These are phyloP conservation scores for Leccinum fuscescens DNA, from an alignment of 1,284 basidiomycete genomes.

Conservation along the genomic window DNA sequence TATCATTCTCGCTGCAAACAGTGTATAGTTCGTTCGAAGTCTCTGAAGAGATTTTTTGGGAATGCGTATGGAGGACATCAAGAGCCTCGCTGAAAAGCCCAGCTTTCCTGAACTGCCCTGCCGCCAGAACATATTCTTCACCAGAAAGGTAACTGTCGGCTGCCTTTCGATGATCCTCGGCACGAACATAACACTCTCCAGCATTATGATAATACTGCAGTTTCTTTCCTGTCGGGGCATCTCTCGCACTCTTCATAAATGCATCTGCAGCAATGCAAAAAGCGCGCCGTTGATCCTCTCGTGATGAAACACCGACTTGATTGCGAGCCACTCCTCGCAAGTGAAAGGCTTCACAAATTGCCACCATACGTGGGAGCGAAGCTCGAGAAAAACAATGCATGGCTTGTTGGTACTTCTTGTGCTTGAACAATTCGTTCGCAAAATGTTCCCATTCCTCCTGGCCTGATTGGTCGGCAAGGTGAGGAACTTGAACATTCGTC, in stretches of 20 bases:
- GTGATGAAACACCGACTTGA: conserved; percentile 22
- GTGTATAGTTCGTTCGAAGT: too few species aligned
- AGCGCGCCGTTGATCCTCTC: conserved; percentile 33
- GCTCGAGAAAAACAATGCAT: conserved; percentile 63
- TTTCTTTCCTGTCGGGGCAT: conserved; percentile 25
- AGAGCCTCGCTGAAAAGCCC: too few species aligned
- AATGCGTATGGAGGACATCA: too few species aligned
- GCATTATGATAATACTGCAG: conserved; percentile 47
- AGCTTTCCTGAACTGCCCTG: too few species aligned
- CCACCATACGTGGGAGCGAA: conserved; percentile 39
- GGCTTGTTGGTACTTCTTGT: conserved; percentile 56
- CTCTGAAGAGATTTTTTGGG: too few species aligned
- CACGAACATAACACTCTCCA: conserved; percentile 52
- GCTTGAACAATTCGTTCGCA: conserved; percentile 52
- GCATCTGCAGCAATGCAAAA: conserved; percentile 48
- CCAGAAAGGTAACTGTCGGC: conserved; percentile 44
- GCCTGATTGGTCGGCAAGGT: conserved; percentile 46
- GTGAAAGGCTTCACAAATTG: conserved; percentile 46
- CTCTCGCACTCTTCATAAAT: conserved; percentile 44
- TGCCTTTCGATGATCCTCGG: conserved; percentile 42
- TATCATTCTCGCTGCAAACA: too few species aligned
- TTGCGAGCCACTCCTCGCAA: conserved; percentile 42
- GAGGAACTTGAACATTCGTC: conserved; percentile 47
- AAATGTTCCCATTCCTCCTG: conserved; percentile 54
- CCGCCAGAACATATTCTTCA: too few species aligned